phyloP scores from a whole-genome alignment of 75 land plant genomes.

The Sequoia sempervirens region DNA sequence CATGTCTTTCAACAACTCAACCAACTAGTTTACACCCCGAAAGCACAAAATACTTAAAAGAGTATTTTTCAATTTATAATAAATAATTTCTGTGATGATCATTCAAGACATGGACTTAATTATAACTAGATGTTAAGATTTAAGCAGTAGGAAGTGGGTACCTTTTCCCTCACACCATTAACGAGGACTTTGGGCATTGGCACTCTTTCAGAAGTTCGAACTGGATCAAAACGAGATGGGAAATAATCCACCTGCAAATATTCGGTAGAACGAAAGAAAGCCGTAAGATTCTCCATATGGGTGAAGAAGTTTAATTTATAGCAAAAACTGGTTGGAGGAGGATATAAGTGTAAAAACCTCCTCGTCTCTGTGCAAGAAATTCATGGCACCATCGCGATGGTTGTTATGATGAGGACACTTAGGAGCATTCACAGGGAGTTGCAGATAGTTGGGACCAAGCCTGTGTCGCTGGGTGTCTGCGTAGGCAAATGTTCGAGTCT shows the following conservation, averaged over 20 bases:
- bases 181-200: slow-evolving; percentile 26
- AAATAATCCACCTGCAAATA: slow-evolving; percentile 46
- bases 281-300: not conserved
- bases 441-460: slow-evolving; percentile 40
- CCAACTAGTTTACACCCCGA: no score
- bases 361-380: slow-evolving; percentile 45
- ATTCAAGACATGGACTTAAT: no score
- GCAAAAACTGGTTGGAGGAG: no score
- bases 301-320: not conserved
- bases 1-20: no score
- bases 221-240: slow-evolving; percentile 48
- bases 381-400: slow-evolving; percentile 51
- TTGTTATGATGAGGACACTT: slow-evolving; percentile 49
- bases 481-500: slow-evolving; percentile 41
- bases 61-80: no score
- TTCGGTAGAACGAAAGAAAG: not conserved
- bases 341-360: slow-evolving; percentile 15
- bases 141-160: not conserved
- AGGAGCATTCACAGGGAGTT: slow-evolving; percentile 47
- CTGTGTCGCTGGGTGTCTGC: slow-evolving; percentile 42
- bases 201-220: slow-evolving; percentile 28
- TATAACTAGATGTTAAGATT: no score
- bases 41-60: no score
- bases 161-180: slow-evolving; percentile 30
- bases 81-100: no score